Evolutionary conservation across 139 green algal genomes (phyloP).

Genomic region (Coccomyxa sp.): DNA sequence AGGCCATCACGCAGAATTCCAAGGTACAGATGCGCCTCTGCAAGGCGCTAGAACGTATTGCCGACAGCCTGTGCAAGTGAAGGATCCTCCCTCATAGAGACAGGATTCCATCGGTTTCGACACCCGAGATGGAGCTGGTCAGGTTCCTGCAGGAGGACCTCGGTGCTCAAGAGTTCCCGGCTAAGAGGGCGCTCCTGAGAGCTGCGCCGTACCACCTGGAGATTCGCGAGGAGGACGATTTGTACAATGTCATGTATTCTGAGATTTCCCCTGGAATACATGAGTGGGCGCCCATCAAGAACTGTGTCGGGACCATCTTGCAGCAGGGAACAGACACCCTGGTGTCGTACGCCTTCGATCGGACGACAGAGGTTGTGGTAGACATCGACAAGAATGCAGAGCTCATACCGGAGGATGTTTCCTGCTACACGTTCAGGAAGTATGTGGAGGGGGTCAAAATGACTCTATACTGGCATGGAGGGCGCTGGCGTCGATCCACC

Average conservation of each 20-base stretch:
- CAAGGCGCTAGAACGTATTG: not conserved
- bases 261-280: not conserved
- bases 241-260: conserved; percentile 2
- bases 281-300: not conserved
- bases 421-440: not conserved
- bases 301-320: not conserved
- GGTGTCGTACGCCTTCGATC: not conserved
- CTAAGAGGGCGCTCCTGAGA: not conserved
- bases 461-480: not conserved
- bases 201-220: not conserved
- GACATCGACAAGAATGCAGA: not conserved
- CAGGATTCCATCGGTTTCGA: not conserved
- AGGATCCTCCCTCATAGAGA: not conserved
- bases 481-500: not conserved
- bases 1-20: not conserved
- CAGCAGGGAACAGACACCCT: not conserved
- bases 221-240: not conserved
- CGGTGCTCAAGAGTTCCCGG: not conserved
- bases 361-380: not conserved
- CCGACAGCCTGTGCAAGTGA: not conserved
- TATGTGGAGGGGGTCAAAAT: not conserved
- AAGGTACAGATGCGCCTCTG: not conserved
- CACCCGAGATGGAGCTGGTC: not conserved
- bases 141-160: not conserved
- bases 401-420: not conserved